Evolutionary conservation across 179 eudicot genomes (phyloP).

Genomic region (Corrigiola litoralis): DNA sequence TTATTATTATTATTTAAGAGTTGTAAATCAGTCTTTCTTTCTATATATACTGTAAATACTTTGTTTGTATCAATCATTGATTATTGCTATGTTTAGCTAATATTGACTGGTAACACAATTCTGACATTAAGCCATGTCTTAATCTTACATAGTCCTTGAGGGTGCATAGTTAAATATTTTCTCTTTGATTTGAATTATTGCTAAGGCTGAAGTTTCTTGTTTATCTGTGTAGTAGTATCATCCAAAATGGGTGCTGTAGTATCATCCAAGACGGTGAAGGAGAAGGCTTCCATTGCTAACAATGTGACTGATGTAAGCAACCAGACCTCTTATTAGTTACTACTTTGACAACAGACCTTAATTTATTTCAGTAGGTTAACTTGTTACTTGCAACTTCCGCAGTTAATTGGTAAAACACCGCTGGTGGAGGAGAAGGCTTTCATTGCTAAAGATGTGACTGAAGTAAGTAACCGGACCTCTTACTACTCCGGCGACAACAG

Average conservation of each 20-base stretch:
- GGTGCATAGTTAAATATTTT: too few species aligned
- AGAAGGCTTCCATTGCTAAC: slow-evolving; percentile 54
- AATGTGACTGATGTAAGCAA: slow-evolving; percentile 74
- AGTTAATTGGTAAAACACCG: slow-evolving; percentile 81
- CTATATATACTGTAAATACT: too few species aligned
- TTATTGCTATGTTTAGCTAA: too few species aligned
- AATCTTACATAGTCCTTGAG: too few species aligned
- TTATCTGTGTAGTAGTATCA: slow-evolving; percentile 13
- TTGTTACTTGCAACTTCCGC: slow-evolving; percentile 8
- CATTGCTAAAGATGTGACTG: slow-evolving; percentile 80
- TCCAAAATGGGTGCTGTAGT: slow-evolving; percentile 26
- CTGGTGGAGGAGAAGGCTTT: slow-evolving; percentile 44
- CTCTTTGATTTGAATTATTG: too few species aligned
- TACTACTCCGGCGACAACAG: not conserved
- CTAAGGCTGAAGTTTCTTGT: not conserved
- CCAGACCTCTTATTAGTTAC: not conserved
- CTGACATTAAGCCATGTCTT: too few species aligned
- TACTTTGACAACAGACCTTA: not conserved
- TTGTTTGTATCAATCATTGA: too few species aligned
- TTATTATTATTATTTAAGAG: too few species aligned
- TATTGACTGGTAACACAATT: too few species aligned
- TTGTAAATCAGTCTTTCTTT: too few species aligned
- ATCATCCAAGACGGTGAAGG: slow-evolving; percentile 36
- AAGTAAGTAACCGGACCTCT: slow-evolving; percentile 36
- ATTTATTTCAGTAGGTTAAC: not conserved